Evolutionary conservation across 768 basidiomycete species (phyloP), one percentile per base, ranked within the genome.

Genomic region (Hypholoma sublateritium): DNA sequence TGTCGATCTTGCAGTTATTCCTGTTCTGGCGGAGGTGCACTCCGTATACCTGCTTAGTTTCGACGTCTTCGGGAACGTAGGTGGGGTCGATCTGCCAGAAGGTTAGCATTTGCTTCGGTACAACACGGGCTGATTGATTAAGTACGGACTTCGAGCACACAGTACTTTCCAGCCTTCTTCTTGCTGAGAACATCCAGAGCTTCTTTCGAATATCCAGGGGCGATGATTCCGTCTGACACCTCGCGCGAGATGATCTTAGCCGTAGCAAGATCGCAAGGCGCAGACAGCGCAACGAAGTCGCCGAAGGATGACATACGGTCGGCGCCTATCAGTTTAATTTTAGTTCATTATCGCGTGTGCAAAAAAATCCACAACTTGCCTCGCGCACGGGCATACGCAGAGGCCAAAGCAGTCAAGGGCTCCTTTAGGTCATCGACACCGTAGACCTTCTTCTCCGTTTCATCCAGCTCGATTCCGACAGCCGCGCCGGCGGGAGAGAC

Each of bases 231-330:
- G 69, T 99, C 97, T 0, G 97, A 98, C 9, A 99, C 97, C 69
- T 99, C 97, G 16, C 97, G 85, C n/a, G 94, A 95, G 68, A 99
- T 97, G 70, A 99, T 95, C 61, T 86, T 88, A 42, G 97, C 97
- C 8, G 97, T 98, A 1, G 93, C 89, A 36, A 95, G 77, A 69
- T 99, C 97, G 74, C 95, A 97, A 17, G 88, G 85, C 24, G 89
- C 87, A 16, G 95, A 97, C 11, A 99, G 81, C 0, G 95, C 97
- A 65, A 99, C 95, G 70, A 98, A 99, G 75, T 99, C 97, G 4
- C 97, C 97, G 70, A 98, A 99, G 2, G 96, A 98, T 1, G 96
- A 98, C 97, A 99, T 99, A 53, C 97, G 87, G 70, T 99, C 97
- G 21, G 97, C 96, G 55, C 95, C 91, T 92, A 62, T 41, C 55